Conservation (phyloP, 352 stramenopile species). For the Pilasporangium apinafurcum region DNA sequence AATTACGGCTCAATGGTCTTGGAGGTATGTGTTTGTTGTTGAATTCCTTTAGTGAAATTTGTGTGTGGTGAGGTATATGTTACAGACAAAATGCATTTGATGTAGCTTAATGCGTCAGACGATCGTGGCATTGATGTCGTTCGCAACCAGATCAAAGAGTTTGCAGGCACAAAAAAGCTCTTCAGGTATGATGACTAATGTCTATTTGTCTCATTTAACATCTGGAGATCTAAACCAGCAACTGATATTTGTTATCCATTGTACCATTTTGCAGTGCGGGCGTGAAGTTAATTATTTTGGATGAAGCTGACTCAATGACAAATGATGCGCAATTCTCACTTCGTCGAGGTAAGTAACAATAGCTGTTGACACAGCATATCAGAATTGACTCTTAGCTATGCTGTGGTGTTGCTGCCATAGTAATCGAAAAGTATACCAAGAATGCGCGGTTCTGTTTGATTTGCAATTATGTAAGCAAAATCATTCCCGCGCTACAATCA, state of each 20-base stretch:
- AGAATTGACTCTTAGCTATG: neutral
- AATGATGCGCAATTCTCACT: conserved; percentile 96
- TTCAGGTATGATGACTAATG: conserved; percentile 55
- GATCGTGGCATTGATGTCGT: conserved; percentile 97
- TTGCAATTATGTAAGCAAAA: conserved; percentile 99
- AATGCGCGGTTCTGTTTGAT: conserved; percentile 98
- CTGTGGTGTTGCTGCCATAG: conserved; percentile 12
- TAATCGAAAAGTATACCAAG: conserved; percentile 98
- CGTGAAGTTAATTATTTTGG: conserved; percentile 98
- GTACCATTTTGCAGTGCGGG: conserved; percentile 62
- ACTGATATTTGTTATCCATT: too few relatives aligned
- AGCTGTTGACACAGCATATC: too few relatives aligned
- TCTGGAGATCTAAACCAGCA: too few relatives aligned
- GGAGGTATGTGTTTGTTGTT: conserved; percentile 45
- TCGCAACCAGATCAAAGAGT: conserved; percentile 98
- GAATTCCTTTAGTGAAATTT: too few relatives aligned
- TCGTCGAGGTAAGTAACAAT: conserved; percentile 66
- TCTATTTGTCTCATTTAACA: neutral
- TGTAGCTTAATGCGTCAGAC: conserved; percentile 96
- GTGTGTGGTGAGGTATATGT: neutral
- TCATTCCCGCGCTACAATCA: conserved; percentile 96
- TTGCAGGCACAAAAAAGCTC: conserved; percentile 95
- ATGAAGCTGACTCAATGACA: conserved; percentile 98
- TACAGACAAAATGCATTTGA: neutral
- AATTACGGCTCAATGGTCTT: conserved; percentile 94